Conservation (phyloP, 106 monocot genomes). For the Narthecium ossifragum region DNA sequence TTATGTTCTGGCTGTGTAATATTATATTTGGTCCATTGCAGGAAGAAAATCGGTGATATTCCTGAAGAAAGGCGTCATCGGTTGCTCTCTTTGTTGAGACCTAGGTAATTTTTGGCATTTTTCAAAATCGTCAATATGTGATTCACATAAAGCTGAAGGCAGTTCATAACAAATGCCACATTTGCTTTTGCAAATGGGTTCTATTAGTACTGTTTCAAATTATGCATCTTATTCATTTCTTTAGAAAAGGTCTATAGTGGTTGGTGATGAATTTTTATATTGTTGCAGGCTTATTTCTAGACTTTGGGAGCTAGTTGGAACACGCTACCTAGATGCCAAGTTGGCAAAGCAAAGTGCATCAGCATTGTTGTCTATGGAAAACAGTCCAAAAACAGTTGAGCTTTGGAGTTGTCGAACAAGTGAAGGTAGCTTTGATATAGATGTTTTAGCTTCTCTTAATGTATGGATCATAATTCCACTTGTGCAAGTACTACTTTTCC, state of each 20-base stretch:
- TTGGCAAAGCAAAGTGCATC: conserved; percentile 51
- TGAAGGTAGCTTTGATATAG: conserved; percentile 30
- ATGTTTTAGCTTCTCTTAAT: not conserved
- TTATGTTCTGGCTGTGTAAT: not conserved
- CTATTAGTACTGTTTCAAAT: too few relatives aligned
- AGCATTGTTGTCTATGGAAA: conserved; percentile 30
- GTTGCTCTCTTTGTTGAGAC: conserved; percentile 39
- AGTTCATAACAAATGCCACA: too few relatives aligned
- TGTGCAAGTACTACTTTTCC: too few relatives aligned
- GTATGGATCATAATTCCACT: too few relatives aligned
- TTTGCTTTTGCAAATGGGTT: too few relatives aligned
- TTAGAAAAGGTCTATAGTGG: too few relatives aligned
- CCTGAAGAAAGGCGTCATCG: conserved; percentile 70
- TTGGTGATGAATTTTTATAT: too few relatives aligned
- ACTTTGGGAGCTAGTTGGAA: conserved; percentile 63
- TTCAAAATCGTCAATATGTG: too few relatives aligned
- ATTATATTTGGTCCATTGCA: conserved; percentile 3
- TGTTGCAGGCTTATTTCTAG: conserved; percentile 47
- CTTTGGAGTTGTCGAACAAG: conserved; percentile 64
- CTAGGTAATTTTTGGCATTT: conserved; percentile 23
- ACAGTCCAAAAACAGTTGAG: conserved; percentile 20
- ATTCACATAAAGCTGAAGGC: too few relatives aligned
- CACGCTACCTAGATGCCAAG: conserved; percentile 56
- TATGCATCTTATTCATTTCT: too few relatives aligned
- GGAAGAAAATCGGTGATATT: conserved; percentile 90